Conservation (phyloP, 2,329 filamentous ascomycete genomes). For the Aureobasidium sp. region DNA sequence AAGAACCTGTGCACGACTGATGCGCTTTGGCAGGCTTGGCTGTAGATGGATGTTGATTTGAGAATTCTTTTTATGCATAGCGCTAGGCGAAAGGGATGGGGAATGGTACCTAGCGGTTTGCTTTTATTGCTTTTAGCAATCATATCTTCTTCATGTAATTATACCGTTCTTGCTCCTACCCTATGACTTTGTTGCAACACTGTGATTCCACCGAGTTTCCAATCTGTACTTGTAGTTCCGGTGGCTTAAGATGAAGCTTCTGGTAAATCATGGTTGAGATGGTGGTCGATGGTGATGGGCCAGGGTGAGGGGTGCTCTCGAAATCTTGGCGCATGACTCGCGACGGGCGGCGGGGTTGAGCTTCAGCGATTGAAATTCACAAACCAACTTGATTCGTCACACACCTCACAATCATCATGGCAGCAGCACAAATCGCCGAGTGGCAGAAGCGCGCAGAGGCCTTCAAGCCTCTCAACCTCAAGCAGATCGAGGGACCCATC, state of each 20-base stretch:
- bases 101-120: neutral
- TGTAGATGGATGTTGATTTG: constrained; percentile 32
- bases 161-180: no score
- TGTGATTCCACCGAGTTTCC: no score
- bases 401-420: constrained; percentile 14
- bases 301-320: neutral
- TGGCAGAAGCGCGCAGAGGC: constrained; percentile 48
- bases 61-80: neutral
- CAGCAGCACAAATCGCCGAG: constrained; percentile 34
- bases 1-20: constrained; percentile 81
- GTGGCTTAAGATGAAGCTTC: no score
- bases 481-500: constrained; percentile 66
- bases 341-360: neutral
- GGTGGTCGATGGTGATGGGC: neutral
- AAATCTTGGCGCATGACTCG: constrained; percentile 3
- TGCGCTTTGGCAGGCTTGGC: constrained; percentile 93
- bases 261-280: no score
- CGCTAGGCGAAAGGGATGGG: constrained; percentile 7
- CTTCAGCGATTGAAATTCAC: neutral
- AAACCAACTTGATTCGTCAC: neutral
- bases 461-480: constrained; percentile 61
- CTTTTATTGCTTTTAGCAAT: neutral
- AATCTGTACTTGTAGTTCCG: no score
- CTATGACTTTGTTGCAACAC: no score
- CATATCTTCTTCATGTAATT: neutral